These are phyloP conservation scores for Pelargonium australe DNA, from an alignment of 441 rosid genomes.

Conservation along the genomic window DNA sequence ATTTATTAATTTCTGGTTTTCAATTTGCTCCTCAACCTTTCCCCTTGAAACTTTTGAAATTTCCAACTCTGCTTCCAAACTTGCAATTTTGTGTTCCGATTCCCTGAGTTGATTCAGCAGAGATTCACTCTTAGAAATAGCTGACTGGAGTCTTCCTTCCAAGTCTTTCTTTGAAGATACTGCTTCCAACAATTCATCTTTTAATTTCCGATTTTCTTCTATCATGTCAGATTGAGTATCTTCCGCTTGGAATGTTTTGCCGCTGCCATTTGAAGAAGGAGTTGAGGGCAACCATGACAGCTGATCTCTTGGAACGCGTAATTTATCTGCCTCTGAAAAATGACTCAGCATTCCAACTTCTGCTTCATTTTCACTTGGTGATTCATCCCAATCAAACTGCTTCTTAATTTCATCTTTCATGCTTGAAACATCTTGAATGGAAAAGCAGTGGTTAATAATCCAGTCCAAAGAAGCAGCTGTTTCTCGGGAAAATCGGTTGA, in stretches of 20 bases:
- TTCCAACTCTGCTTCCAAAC: slow-evolving; percentile 10
- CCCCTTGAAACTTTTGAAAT: slow-evolving; percentile 45
- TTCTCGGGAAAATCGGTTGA: slow-evolving; percentile 52
- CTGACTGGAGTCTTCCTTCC: slow-evolving; percentile 35
- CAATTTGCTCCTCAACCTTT: slow-evolving; percentile 54
- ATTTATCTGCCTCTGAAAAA: slow-evolving; percentile 31
- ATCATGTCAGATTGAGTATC: slow-evolving; percentile 23
- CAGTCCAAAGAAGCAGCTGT: slow-evolving; percentile 60
- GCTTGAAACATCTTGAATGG: slow-evolving; percentile 62
- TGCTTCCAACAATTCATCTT: slow-evolving; percentile 31
- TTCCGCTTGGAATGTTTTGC: slow-evolving; percentile 9
- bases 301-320: slow-evolving; percentile 22
- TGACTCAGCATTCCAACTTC: slow-evolving; percentile 28
- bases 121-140: slow-evolving; percentile 27
- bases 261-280: neutral
- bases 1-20: slow-evolving; percentile 57
- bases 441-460: slow-evolving; percentile 64
- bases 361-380: slow-evolving; percentile 48
- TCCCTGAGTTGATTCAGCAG: slow-evolving; percentile 36
- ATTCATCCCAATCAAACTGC: slow-evolving; percentile 57
- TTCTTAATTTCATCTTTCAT: slow-evolving; percentile 58
- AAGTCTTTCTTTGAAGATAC: slow-evolving; percentile 30
- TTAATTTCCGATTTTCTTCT: slow-evolving; percentile 31
- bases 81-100: slow-evolving; percentile 18
- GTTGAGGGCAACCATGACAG: slow-evolving; percentile 16